Base-by-base conservation (phyloP, 83 land plant genomes). In the Picea engelmannii region DNA sequence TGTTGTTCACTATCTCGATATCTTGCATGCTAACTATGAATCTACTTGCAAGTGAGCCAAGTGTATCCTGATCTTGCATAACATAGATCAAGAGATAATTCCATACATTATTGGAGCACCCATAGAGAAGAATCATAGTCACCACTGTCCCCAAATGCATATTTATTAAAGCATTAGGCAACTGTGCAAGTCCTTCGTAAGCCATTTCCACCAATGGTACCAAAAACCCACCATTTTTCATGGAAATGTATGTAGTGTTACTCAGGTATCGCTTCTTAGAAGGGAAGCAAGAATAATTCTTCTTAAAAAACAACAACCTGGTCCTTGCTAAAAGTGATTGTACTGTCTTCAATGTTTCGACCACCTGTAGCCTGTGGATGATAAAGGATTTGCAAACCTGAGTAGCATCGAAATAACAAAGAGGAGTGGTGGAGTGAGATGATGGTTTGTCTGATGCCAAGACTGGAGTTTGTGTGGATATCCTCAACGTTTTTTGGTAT, bases 21-120 rank as follows among this genome's bases (percentile, higher is more conserved):
- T 86, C 87, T 44, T 84, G 89, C 91, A 92, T 90, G 81, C 93
- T 92, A 20, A 89, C 87, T 25, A 90, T 90, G 80, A 92, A 92
- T 60, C 91, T 76, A 79, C 91, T 90, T 11, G 91, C 89, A 80
- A 92, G 79, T 6, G 86, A 81, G 35, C 27, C 83, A 6, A 92
- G 71, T 12, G 82, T 81, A 66, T 92, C 95, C 64, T 81, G 84
- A 11, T 87, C 89, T 58, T 71, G 78, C 86, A 87, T 4, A 4
- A 38, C 40, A 38, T 38, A 38, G 40, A 4, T 38, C 40, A 38
- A 38, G 40, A 38, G 40, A 38, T 92, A 92, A 75, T 90, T 90
- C 93, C 91, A 92, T 62, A 87, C 70, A 79, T 89, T 89, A 66
- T 84, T 92, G 1, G 95, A 92, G 76, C 95, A 92, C 52, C 93